phyloP scores from a whole-genome alignment of 305 asterid species.

The Fraxinus baroniana region DNA sequence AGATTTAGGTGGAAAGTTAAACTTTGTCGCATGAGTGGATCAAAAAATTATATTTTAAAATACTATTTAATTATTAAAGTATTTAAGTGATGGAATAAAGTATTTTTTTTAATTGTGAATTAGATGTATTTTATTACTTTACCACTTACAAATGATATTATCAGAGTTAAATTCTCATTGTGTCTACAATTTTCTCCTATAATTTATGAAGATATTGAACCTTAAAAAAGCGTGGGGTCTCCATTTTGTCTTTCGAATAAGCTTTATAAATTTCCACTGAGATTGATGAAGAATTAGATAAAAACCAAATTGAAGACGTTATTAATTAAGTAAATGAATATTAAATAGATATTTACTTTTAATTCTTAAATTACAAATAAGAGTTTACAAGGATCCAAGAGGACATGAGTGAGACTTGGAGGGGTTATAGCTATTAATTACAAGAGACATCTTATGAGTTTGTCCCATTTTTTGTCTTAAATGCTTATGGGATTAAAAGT shows the following conservation, averaged over 20 bases:
- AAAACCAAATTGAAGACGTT: not conserved
- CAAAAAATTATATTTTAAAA: no score
- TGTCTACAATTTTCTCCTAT: not conserved
- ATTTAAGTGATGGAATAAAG: not conserved
- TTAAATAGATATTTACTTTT: not conserved
- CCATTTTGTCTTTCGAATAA: not conserved
- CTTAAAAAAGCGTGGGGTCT: not conserved
- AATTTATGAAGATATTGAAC: not conserved
- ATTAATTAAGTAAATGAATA: not conserved
- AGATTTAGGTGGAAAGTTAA: not conserved
- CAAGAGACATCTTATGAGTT: not conserved
- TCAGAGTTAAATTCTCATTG: not conserved
- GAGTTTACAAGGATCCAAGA: not conserved
- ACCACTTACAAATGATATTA: not conserved
- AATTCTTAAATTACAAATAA: not conserved
- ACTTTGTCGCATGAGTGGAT: not conserved
- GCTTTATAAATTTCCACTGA: not conserved
- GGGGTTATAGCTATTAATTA: no score
- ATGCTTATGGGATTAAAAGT: not conserved
- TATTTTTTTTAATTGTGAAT: not conserved
- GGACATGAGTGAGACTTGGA: not conserved
- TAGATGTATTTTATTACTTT: not conserved
- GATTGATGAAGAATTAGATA: not conserved
- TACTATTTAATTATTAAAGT: no score
- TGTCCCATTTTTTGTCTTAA: not conserved